A percentile compares a stretch with the other conserved stretches of the same genome.
Conservation (phyloP, 2,329 filamentous ascomycete species). For the Nothophaeocryptopus gaeumannii region DNA sequence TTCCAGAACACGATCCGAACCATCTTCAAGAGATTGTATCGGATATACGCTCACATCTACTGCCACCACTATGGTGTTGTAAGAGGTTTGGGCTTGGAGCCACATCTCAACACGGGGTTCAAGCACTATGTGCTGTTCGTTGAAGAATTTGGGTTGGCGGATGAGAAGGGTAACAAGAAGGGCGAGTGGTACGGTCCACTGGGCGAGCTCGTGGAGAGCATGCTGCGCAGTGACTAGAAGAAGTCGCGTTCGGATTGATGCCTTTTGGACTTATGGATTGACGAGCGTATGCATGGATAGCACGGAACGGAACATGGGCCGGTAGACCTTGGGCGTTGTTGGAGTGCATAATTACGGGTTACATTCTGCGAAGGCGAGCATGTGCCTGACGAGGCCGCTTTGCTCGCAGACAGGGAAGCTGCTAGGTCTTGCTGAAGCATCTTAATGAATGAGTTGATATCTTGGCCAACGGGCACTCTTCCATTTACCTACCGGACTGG, state of each 20-base stretch:
- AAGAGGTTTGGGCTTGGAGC: conserved; percentile 89
- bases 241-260: background rate
- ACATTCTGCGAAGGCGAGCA: no score
- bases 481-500: no score
- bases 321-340: background rate
- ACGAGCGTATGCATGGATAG: background rate
- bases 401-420: no score
- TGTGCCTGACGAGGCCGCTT: no score
- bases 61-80: conserved; percentile 98
- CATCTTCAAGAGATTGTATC: conserved; percentile 99
- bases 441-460: no score
- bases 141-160: conserved; percentile 89
- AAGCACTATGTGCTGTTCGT: conserved; percentile 99
- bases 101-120: conserved; percentile 97
- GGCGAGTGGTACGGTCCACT: conserved; percentile 94
- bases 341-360: no score
- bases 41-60: conserved; percentile 96
- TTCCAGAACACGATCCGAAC: conserved; percentile 92
- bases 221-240: conserved; percentile 81
- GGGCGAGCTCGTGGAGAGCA: conserved; percentile 94
- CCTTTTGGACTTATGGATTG: background rate
- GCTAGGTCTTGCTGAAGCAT: no score
- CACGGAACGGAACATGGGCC: background rate
- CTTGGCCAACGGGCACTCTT: no score
- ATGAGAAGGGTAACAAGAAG: conserved; percentile 61